Base-by-base conservation (phyloP, 2,329 filamentous ascomycete species). In the Arthroderma uncinatum region DNA sequence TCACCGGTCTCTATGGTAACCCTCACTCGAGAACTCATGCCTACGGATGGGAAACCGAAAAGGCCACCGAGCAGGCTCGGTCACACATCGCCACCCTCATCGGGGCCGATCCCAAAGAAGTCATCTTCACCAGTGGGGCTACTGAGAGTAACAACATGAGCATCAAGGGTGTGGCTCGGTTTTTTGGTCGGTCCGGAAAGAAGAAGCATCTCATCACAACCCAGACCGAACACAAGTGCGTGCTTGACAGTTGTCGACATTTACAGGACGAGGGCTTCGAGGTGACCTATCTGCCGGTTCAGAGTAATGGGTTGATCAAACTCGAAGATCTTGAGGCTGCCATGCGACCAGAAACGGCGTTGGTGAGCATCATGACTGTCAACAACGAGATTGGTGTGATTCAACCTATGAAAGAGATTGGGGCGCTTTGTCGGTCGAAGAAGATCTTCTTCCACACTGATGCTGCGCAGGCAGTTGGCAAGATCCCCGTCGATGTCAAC, bases 351-450 rank as follows among this genome's bases (percentile, higher is more conserved):
- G 91, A 97, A 60, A 98, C 93, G 12, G 85, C 83, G 44, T 76
- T 98, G 30, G 91, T 97, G 72, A 96, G 91, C 69, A 88, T 98
- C 73, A 98, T 98, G 93, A 85, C 93, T 0, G 93, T 98, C 67
- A 98, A 98, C 78, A 98, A 98, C 72, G 93, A 98, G 75, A 97
- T 98, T 66, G 93, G 93, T 68, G 93, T 98, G n/a, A 94, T 98
- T 58, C 93, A 98, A 73, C 93, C 93, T 0, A 75, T 98, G 58
- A 87, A 89, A 65, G 83, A 95, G 75, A 98, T 98, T 69, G 93
- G 93, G 67, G 87, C 86, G 73, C 78, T 98, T 12, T 98, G 93
- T 73, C 84, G 93, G 54, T 81, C 83, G 56, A 93, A 89, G 73
- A 96, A 96, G 78, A 79, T 96, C 47, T 98, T 96, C 74, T 98